Conservation (phyloP, 768 basidiomycete genomes). For the Mycena metata region DNA sequence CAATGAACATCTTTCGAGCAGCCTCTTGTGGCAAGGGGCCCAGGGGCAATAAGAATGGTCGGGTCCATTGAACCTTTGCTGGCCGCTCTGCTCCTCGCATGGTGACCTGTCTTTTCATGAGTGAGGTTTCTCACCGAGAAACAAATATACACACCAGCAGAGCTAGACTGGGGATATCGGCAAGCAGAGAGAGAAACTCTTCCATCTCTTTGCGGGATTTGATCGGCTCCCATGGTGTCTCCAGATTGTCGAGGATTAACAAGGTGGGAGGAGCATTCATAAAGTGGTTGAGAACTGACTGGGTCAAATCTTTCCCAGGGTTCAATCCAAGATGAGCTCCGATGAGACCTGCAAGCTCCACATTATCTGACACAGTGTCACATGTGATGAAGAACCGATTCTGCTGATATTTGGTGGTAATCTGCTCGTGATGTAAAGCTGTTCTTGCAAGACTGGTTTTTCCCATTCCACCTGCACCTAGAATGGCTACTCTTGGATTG, state of each 20-base stretch:
- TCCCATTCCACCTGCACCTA: too few species aligned
- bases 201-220: background rate
- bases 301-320: background rate
- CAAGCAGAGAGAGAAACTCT: background rate
- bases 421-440: too few species aligned
- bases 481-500: too few species aligned
- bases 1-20: background rate
- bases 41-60: background rate
- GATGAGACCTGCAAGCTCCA: background rate
- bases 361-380: background rate
- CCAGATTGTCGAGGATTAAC: background rate
- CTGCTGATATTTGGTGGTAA: too few species aligned
- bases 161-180: background rate
- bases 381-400: background rate
- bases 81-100: background rate
- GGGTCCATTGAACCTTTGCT: background rate
- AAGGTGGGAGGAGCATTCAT: background rate
- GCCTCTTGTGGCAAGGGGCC: background rate
- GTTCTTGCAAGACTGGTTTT: too few species aligned
- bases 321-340: background rate
- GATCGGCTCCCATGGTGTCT: background rate
- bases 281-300: background rate
- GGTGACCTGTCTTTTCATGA: background rate
- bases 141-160: background rate
- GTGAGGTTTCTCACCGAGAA: background rate